Evolutionary conservation across 1,139 yeast genomes (phyloP).

Genomic region (Magnusiomyces sp.): DNA sequence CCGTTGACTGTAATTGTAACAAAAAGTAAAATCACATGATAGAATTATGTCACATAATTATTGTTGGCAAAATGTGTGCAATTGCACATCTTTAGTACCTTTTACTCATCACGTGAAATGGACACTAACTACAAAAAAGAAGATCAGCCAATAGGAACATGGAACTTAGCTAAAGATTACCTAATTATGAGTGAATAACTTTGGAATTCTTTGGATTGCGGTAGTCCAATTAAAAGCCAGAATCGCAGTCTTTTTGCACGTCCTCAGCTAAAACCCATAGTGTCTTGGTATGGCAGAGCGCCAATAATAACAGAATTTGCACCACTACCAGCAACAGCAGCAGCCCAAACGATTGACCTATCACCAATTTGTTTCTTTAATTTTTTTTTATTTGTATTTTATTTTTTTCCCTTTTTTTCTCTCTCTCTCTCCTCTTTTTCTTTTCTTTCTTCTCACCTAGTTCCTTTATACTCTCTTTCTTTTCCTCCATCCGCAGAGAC

Average conservation of each 20-base stretch:
- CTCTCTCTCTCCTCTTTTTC: slow-evolving; percentile 3
- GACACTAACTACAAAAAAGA: too few relatives aligned
- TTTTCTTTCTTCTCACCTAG: neutral
- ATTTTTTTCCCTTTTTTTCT: neutral
- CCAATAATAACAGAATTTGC: too few relatives aligned
- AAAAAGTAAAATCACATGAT: neutral
- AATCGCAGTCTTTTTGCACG: too few relatives aligned
- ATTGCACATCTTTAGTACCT: too few relatives aligned
- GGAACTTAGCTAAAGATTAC: too few relatives aligned
- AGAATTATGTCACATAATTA: neutral
- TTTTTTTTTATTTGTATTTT: neutral
- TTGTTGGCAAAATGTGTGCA: too few relatives aligned
- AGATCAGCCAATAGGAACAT: neutral
- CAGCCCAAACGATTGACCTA: neutral
- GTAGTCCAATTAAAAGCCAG: too few relatives aligned
- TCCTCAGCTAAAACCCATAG: too few relatives aligned
- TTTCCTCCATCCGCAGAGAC: slow-evolving; percentile 4
- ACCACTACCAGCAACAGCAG: neutral
- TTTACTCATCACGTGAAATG: neutral
- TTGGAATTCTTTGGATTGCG: too few relatives aligned
- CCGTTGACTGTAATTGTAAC: too few relatives aligned
- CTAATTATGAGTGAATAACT: too few relatives aligned
- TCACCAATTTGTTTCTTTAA: neutral
- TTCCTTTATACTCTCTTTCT: neutral
- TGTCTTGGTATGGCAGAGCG: too few relatives aligned